These are phyloP conservation scores for Bothriochloa decipiens DNA, from an alignment of 176 grass and related monocot genomes.

Conservation along the genomic window DNA sequence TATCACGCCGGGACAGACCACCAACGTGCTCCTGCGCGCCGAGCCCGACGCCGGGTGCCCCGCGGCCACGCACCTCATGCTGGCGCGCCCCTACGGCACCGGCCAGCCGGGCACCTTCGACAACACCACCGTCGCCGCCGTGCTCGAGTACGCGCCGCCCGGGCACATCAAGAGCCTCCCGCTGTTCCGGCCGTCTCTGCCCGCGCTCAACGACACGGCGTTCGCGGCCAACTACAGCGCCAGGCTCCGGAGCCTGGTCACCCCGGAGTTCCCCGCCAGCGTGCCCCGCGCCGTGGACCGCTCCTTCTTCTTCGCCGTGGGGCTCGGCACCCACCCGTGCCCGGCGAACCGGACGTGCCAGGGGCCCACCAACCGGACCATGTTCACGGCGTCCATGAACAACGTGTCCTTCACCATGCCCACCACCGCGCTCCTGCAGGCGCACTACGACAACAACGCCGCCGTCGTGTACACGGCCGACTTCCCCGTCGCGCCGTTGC, in stretches of 20 bases:
- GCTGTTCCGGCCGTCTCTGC: constrained; percentile 51
- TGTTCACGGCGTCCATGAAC: constrained; percentile 67
- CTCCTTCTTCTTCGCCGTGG: constrained; percentile 79
- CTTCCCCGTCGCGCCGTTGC: constrained; percentile 51
- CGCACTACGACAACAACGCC: constrained; percentile 45
- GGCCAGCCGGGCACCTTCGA: constrained; percentile 60
- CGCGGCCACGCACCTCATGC: constrained; percentile 60
- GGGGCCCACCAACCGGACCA: constrained; percentile 73
- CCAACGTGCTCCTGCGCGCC: constrained; percentile 70
- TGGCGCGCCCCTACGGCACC: constrained; percentile 60
- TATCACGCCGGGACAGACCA: constrained; percentile 74
- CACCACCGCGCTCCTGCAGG: constrained; percentile 59
- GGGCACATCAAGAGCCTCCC: constrained; percentile 41
- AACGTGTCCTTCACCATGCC: constrained; percentile 75
- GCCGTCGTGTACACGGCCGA: constrained; percentile 63
- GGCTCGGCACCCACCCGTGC: constrained; percentile 71
- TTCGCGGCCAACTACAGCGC: constrained; percentile 50
- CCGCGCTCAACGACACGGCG: constrained; percentile 67
- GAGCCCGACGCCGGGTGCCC: constrained; percentile 31
- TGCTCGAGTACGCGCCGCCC: constrained; percentile 60
- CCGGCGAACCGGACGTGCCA: constrained; percentile 64
- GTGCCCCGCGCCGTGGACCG: constrained; percentile 58
- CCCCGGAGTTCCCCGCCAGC: constrained; percentile 44
- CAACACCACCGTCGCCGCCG: constrained; percentile 65
- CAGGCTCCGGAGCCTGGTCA: constrained; percentile 62